Evolutionary conservation across 1,139 yeast species (phyloP).

Genomic region (Sugiyamaella pinicola): DNA sequence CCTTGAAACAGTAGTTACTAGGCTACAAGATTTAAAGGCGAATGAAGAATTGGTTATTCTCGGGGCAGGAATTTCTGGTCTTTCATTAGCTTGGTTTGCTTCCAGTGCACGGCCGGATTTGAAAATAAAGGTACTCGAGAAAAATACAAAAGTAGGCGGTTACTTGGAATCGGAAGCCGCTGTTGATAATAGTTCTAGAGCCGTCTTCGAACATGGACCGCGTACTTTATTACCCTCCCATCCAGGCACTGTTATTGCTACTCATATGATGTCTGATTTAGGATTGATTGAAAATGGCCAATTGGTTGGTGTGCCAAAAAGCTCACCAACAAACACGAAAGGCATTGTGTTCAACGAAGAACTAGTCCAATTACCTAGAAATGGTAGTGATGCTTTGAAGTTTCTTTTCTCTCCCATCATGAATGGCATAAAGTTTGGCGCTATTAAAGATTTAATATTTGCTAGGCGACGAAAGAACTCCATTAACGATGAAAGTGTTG

Average conservation of each 20-base stretch:
- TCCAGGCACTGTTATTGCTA: slow-evolving; percentile 40
- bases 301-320: slow-evolving; percentile 53
- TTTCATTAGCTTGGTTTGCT: slow-evolving; percentile 75
- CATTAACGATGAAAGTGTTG: slow-evolving; percentile 68
- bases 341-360: slow-evolving; percentile 51
- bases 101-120: slow-evolving; percentile 65
- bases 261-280: slow-evolving; percentile 47
- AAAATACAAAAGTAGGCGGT: slow-evolving; percentile 65
- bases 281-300: slow-evolving; percentile 45
- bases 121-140: slow-evolving; percentile 63
- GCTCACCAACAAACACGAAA: slow-evolving; percentile 60
- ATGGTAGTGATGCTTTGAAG: slow-evolving; percentile 29
- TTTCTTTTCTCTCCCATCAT: slow-evolving; percentile 43
- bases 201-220: slow-evolving; percentile 47
- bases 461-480: slow-evolving; percentile 38
- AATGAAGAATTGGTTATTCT: slow-evolving; percentile 47
- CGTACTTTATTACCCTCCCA: slow-evolving; percentile 46
- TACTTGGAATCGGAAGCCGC: slow-evolving; percentile 59
- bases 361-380: slow-evolving; percentile 41
- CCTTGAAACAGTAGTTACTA: slow-evolving; percentile 35
- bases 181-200: slow-evolving; percentile 26
- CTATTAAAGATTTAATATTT: slow-evolving; percentile 44
- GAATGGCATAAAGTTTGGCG: slow-evolving; percentile 42
- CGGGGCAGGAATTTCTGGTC: slow-evolving; percentile 90
- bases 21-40: slow-evolving; percentile 35